These are phyloP conservation scores for Scedosporium aurantiacum DNA, from an alignment of 2,329 filamentous ascomycete genomes.

Conservation along the genomic window DNA sequence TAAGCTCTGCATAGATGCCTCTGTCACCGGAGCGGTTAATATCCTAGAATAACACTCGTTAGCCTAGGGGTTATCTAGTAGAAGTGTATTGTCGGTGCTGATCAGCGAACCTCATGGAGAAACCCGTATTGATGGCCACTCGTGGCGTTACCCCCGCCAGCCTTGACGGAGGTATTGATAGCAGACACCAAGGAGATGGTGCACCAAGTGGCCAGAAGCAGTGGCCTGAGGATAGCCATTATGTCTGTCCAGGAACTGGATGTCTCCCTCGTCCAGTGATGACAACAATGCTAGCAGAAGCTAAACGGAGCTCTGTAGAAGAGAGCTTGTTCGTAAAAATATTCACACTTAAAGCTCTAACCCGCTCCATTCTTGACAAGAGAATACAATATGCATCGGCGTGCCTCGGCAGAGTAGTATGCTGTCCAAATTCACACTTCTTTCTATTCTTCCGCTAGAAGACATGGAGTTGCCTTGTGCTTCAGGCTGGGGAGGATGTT, in stretches of 20 bases:
- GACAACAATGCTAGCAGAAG: neutral
- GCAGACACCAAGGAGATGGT: conserved; percentile 12
- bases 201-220: neutral
- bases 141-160: conserved; percentile 28
- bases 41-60: conserved; percentile 27
- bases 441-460: no score
- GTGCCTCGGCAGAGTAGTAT: no score
- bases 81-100: neutral
- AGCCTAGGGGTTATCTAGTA: neutral
- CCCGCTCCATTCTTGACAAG: no score
- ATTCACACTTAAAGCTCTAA: neutral
- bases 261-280: neutral
- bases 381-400: no score
- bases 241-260: neutral
- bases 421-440: no score
- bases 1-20: conserved; percentile 60
- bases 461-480: no score
- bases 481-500: no score
- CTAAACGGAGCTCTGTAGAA: neutral
- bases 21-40: conserved; percentile 62
- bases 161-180: conserved; percentile 25
- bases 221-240: neutral
- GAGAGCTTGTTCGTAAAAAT: neutral
- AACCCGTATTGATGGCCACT: conserved; percentile 34
- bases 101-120: conserved; percentile 27